Base-by-base conservation (phyloP, 164 flowering plant genomes). In the Nymphaea thermarum region DNA sequence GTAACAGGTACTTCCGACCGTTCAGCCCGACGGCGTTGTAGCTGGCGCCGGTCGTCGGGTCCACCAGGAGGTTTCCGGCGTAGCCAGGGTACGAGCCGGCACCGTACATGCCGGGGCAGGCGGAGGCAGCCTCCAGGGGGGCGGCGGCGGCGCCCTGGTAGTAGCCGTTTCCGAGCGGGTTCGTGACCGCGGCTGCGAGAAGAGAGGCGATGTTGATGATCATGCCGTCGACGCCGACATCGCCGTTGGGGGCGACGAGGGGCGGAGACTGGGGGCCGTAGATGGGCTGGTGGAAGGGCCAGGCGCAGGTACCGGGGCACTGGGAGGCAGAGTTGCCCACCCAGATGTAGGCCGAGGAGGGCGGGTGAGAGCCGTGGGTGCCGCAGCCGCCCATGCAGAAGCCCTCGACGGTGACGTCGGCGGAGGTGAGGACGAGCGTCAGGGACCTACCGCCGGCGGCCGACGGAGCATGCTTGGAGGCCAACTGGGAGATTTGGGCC, bases 221-320 rank as follows among this genome's bases (percentile, higher is more conserved):
- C 71, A 73, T 68, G 51, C 75, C 75, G 42, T 73, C 75, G 15
- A 42, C 60, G 11, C 75, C 75, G 18, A 73, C 75, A 55, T 72
- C 74, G 4, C 68, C 68, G 44, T 73, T 73, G 16, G 76, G 76
- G 5, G 76, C 62, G 14, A 73, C 72, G 59, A 73, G 66, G 4
- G 72, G 69, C 4, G 63, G 69, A 17, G 57, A 25, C 67, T 65
- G 76, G 4, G 76, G 72, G 18, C 76, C 76, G 62, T 73, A 73
- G 44, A 66, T 15, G 10, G 76, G 76, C 57, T 66, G 65, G 45
- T 66, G 66, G 65, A 65, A 71, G 3, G 73, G 73, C 73, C 73
- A 71, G 11, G 73, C 73, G 65, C 70, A 67, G 5, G 36, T 43
- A 15, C 76, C 72, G 6, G 76, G 69, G 61, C 76, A 73, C 66